Base-by-base conservation (phyloP, 2,329 filamentous ascomycete genomes). In the Arthroderma sp. region DNA sequence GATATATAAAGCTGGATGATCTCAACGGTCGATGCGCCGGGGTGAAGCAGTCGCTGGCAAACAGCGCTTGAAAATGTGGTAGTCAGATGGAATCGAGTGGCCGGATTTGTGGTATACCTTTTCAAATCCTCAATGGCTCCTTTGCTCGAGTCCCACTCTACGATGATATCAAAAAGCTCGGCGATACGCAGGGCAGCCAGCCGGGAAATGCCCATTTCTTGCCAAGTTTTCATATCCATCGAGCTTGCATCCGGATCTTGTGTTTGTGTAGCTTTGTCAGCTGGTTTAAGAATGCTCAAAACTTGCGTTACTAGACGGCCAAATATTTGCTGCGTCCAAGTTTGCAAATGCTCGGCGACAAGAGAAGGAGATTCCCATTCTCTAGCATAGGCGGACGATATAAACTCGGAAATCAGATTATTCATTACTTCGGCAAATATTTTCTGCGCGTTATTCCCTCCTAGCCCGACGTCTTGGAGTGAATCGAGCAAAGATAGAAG, bases 1-100 rank as follows among this genome's bases (percentile, higher is more conserved):
- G 72, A 78, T 47, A 82, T 79, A 58, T 83, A 83, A 5, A 80
- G 63, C 49, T 78, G 74, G n/a, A 83, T 60, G 2, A 83, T 80
- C 47, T 82, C 73, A 1, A 75, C 73, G 0, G 79, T 83, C 6
- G 77, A 80, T 2, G 77, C 76, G 6, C 78, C 79, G 4, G 77
- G 74, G 53, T 81, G 77, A 9, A 82, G 59, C 6, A 82, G 58
- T 6, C 77, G 69, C 29, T 67, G 65, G 15, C 70, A 69, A 2
- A 80, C 60, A 36, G 71, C 72, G 5, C 66, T 61, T 2, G 68
- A 68, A 53, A 81, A 80, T 38, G 65, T 66, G 4, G 64, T 65
- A 4, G 74, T 75, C 9, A 80, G 62, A 53, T 75, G 68, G 22
- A 68, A 64, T 50, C 79, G 72, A 6, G 74, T 72, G 2, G 68